phyloP scores from a whole-genome alignment of 1,139 yeast species.

The Spathaspora sp. region DNA sequence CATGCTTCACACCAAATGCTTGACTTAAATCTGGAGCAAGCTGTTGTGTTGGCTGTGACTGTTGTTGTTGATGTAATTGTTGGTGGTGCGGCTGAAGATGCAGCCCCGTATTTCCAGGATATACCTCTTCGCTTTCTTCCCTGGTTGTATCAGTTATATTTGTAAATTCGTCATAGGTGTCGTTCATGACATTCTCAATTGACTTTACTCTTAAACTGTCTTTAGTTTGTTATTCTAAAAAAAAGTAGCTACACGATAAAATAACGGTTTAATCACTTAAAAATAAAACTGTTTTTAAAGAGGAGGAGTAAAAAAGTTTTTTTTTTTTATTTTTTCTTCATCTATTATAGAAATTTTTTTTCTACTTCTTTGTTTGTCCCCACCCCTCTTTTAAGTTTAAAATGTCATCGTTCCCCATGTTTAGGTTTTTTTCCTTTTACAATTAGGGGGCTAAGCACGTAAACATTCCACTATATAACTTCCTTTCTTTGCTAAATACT shows the following conservation, averaged over 20 bases:
- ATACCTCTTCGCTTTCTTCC: background rate
- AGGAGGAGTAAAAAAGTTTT: background rate
- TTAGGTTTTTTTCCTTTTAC: background rate
- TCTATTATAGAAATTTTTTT: background rate
- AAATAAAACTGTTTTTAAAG: background rate
- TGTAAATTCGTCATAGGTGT: constrained; percentile 2
- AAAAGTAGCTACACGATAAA: background rate
- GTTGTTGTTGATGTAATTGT: background rate
- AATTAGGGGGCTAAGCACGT: background rate
- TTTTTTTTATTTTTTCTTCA: too few species aligned
- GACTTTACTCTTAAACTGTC: background rate
- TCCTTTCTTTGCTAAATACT: constrained; percentile 26
- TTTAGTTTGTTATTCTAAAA: background rate
- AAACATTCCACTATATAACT: background rate
- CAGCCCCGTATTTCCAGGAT: background rate
- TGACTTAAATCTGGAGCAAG: background rate
- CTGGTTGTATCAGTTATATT: background rate
- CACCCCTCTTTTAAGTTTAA: background rate
- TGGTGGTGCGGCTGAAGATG: constrained; percentile 6
- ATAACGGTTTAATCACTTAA: background rate
- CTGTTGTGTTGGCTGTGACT: background rate
- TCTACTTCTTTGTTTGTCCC: background rate
- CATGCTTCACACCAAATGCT: background rate
- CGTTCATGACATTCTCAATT: constrained; percentile 5
- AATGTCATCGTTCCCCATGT: constrained; percentile 1